Base-by-base conservation (phyloP, 371 early-diverging fungal genomes). In the Nematocida sp. region DNA sequence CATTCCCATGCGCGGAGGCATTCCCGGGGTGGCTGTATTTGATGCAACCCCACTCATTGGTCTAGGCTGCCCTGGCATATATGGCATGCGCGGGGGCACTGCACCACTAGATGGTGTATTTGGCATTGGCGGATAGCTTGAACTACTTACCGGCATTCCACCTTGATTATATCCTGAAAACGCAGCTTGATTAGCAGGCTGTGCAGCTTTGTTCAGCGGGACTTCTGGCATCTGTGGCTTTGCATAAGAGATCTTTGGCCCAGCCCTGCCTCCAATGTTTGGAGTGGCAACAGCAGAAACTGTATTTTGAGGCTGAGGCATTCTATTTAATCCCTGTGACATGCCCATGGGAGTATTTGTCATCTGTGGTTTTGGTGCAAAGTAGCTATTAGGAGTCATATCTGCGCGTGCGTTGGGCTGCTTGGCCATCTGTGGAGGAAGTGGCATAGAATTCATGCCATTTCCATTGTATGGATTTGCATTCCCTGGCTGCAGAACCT, bases 211-310 rank as follows among this genome's bases (percentile, higher is more conserved):
- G 42, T 45, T 64, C 15, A 64, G 23, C 6, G 64, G 64, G 0
- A 11, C 11, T 5, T 45, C 64, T 23, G 58, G 27, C 44, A 64
- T 44, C 42, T 33, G 64, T 13, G 64, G 33, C 18, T 64, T 64
- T 42, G 64, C 64, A 64, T 15, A 64, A 6, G 64, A 64, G 7
- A 64, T 42, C 23, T 64, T 64, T 33, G 64, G 64, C 0, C 64
- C 64, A 15, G 44, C 42, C 42, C 64, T 64, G 15, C 64, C 64
- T 45, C 64, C 64, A 42, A 64, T 64, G 64, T 27, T 64, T 45
- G 64, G 64, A 7, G 64, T 42, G 33, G 64, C 39, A 9, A 44
- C 45, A 33, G 64, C 27, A 44, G 64, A 64, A 13, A 64, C 64
- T 15, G 64, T 18, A 42, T 44, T 64, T 42, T 13, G 64, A 9